These are phyloP conservation scores for Raffaelea arxii DNA, from an alignment of 2,329 filamentous ascomycete genomes.

Conservation along the genomic window DNA sequence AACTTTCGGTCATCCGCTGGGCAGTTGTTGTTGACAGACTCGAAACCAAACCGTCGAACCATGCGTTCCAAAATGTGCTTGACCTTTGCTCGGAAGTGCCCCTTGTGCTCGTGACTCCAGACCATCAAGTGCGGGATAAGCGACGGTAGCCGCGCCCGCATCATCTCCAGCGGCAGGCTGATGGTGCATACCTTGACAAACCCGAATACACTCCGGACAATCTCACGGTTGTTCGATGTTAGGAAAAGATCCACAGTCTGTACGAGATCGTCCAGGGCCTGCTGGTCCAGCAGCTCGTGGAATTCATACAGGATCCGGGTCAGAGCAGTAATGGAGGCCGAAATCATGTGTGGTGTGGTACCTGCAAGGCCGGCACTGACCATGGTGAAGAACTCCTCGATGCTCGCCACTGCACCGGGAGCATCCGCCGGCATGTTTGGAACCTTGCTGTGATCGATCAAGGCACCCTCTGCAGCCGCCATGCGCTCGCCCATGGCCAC, in stretches of 20 bases:
- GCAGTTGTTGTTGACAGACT: constrained; percentile 67
- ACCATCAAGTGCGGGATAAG: constrained; percentile 86
- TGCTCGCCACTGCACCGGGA: constrained; percentile 63
- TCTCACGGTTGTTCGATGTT: constrained; percentile 92
- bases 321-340: constrained; percentile 88
- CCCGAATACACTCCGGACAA: constrained; percentile 86
- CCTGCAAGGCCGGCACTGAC: constrained; percentile 90
- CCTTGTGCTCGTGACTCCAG: constrained; percentile 98
- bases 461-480: constrained; percentile 51
- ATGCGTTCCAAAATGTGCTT: constrained; percentile 96
- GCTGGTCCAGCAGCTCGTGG: constrained; percentile 55
- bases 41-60: constrained; percentile 81
- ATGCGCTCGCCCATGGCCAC: constrained; percentile 83
- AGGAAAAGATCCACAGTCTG: constrained; percentile 95
- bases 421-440: constrained; percentile 78
- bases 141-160: constrained; percentile 65
- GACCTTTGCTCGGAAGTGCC: constrained; percentile 91
- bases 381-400: constrained; percentile 98
- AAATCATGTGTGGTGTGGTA: constrained; percentile 92
- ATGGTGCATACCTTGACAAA: constrained; percentile 97
- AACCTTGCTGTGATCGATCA: constrained; percentile 78
- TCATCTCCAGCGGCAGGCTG: constrained; percentile 66
- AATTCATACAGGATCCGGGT: constrained; percentile 93
- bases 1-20: constrained; percentile 84
- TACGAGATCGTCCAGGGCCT: constrained; percentile 73